phyloP scores from a whole-genome alignment of 129 eudicot species.

The Cynara cardunculus region DNA sequence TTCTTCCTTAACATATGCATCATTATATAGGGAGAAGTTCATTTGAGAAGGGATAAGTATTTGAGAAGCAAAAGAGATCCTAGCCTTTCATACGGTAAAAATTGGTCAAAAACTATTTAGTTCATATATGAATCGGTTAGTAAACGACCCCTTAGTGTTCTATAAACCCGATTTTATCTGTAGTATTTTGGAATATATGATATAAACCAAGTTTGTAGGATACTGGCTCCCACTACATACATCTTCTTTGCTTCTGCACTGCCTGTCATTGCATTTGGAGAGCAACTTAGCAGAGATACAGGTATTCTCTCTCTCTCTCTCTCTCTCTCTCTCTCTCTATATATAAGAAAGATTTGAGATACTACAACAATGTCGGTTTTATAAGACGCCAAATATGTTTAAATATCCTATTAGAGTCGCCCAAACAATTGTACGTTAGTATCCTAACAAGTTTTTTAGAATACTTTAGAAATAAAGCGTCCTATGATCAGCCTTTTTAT shows the following conservation, averaged over 20 bases:
- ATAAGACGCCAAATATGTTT: neutral
- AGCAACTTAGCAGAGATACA: slow-evolving; percentile 52
- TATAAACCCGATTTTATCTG: neutral
- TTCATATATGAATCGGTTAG: too few species aligned
- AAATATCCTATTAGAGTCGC: neutral
- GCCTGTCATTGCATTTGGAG: slow-evolving; percentile 56
- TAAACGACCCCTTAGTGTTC: too few species aligned
- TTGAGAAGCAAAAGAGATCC: too few species aligned
- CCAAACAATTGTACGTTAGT: neutral
- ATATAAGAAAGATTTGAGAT: neutral
- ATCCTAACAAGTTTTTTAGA: neutral
- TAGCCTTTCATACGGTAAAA: too few species aligned
- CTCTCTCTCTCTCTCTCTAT: neutral
- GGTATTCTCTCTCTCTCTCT: slow-evolving; percentile 14
- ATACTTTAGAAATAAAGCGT: too few species aligned
- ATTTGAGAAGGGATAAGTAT: too few species aligned
- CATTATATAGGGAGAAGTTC: too few species aligned
- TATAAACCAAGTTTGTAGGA: slow-evolving; percentile 19
- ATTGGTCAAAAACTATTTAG: too few species aligned
- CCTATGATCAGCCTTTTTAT: neutral
- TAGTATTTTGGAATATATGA: neutral
- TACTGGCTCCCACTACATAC: slow-evolving; percentile 52
- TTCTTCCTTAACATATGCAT: slow-evolving; percentile 7
- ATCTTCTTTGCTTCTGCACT: slow-evolving; percentile 55
- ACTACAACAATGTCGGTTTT: neutral